phyloP scores from a whole-genome alignment of 495 filamentous ascomycete species.

The Hyaloscypha hepaticicola region DNA sequence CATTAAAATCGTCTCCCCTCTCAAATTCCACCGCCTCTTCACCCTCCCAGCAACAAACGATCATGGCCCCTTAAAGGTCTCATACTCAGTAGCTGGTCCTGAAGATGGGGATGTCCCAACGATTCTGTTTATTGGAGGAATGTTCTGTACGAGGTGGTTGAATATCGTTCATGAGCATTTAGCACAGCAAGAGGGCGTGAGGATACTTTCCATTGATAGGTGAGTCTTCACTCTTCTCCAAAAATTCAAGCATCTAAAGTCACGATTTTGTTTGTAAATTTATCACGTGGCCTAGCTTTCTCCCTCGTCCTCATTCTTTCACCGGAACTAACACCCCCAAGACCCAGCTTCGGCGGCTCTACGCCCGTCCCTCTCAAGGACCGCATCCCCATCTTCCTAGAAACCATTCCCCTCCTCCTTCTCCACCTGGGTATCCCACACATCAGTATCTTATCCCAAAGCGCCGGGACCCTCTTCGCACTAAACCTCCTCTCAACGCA shows the following conservation, averaged over 20 bases:
- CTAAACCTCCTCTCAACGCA: conserved; percentile 44
- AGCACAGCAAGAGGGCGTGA: conserved; percentile 24
- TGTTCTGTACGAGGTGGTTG: conserved; percentile 24
- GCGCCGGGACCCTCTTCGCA: conserved; percentile 47
- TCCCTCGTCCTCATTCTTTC: background rate
- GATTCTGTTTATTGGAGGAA: conserved; percentile 26
- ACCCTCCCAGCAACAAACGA: conserved; percentile 21
- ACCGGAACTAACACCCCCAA: conserved; percentile 7
- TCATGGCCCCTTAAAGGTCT: conserved; percentile 25
- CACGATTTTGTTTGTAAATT: background rate
- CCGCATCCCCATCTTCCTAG: conserved; percentile 43
- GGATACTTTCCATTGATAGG: conserved; percentile 26
- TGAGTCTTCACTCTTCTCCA: conserved; percentile 11
- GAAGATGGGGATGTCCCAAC: conserved; percentile 23
- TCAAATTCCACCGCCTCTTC: conserved; percentile 25
- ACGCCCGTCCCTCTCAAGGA: conserved; percentile 39
- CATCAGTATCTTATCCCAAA: conserved; percentile 44
- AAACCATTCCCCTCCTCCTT: conserved; percentile 44
- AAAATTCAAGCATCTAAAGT: no score
- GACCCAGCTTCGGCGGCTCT: conserved; percentile 46
- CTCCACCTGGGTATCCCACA: conserved; percentile 39
- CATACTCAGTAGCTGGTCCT: conserved; percentile 23
- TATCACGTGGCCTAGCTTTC: background rate
- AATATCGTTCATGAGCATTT: conserved; percentile 3
- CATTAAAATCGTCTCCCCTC: conserved; percentile 12